Percentiles rank a stretch among this genome's conserved stretches.
These are phyloP conservation scores for Penicillium sp. DNA, from an alignment of 2,329 filamentous ascomycete genomes.

Conservation along the genomic window DNA sequence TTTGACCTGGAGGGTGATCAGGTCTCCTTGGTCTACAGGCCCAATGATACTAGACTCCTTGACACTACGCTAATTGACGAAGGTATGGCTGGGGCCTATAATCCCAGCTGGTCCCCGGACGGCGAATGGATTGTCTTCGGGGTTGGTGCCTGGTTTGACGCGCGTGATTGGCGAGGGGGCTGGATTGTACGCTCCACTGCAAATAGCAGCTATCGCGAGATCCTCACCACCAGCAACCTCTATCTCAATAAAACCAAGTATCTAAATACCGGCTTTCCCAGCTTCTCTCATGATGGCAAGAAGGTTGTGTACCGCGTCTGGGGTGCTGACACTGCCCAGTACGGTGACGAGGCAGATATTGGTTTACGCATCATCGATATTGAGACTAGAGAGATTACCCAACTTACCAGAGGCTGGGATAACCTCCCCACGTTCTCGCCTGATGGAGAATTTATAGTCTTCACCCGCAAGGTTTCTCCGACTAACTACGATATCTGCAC, in stretches of 20 bases:
- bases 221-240: conserved; percentile 4
- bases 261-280: conserved; percentile 16
- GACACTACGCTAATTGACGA: conserved; percentile 18
- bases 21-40: conserved; percentile 28
- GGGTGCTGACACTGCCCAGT: not conserved
- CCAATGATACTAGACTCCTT: conserved; percentile 14
- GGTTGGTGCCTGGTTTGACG: conserved; percentile 14
- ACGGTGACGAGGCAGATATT: not conserved
- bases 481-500: conserved; percentile 34
- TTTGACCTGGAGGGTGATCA: conserved; percentile 28
- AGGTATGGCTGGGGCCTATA: conserved; percentile 41
- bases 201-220: conserved; percentile 10
- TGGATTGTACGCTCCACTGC: conserved; percentile 12
- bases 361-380: conserved; percentile 17
- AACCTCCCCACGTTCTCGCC: conserved; percentile 16
- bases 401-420: conserved; percentile 14
- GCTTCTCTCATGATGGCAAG: conserved; percentile 16
- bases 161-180: conserved; percentile 3
- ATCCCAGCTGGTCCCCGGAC: conserved; percentile 42
- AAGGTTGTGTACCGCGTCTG: conserved; percentile 18
- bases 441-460: conserved; percentile 14
- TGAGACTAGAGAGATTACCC: conserved; percentile 3
- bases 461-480: conserved; percentile 15
- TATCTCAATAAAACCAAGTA: not conserved
- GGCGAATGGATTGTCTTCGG: conserved; percentile 34